These are phyloP conservation scores for Leishmania braziliensis DNA, from an alignment of 208 protist genomes.

Conservation along the genomic window DNA sequence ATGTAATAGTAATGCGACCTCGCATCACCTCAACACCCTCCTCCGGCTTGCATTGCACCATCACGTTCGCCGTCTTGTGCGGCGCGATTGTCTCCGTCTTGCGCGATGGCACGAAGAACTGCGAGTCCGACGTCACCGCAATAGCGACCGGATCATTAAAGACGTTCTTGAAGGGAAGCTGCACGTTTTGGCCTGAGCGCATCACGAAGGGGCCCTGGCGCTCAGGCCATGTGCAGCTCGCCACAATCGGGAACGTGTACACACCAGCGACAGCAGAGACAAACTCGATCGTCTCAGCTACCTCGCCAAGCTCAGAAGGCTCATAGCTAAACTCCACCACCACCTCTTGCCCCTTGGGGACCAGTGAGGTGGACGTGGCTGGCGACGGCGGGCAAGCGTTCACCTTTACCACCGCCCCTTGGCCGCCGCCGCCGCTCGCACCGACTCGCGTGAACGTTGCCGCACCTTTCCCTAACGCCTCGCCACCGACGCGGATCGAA, in stretches of 20 bases:
- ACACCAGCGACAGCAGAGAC: conserved; percentile 83
- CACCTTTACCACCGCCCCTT: conserved; percentile 36
- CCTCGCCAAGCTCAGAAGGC: conserved; percentile 84
- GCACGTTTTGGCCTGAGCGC: conserved; percentile 51
- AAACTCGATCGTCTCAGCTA: conserved; percentile 82
- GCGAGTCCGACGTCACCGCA: conserved; percentile 78
- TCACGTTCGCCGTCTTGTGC: conserved; percentile 83
- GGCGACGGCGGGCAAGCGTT: conserved; percentile 12
- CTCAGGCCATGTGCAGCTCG: conserved; percentile 86
- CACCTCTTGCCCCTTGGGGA: conserved; percentile 89
- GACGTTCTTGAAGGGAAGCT: conserved; percentile 94
- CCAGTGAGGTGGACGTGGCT: background rate
- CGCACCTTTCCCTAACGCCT: conserved; percentile 18
- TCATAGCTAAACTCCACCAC: conserved; percentile 93
- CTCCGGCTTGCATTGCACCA: conserved; percentile 73
- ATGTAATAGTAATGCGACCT: conserved; percentile 39
- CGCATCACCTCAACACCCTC: conserved; percentile 34
- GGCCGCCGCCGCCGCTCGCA: conserved; percentile 21
- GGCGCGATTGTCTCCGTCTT: conserved; percentile 76
- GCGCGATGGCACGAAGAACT: conserved; percentile 82
- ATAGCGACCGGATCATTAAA: conserved; percentile 89
- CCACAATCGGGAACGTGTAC: conserved; percentile 92
- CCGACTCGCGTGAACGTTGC: conserved; percentile 27
- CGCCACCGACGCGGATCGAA: conserved; percentile 55
- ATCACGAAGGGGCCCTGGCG: conserved; percentile 94